A percentile compares a stretch with the other conserved stretches of the same genome.
Conservation (phyloP, 1,284 basidiomycete species). For the Sporisorium exsertum region DNA sequence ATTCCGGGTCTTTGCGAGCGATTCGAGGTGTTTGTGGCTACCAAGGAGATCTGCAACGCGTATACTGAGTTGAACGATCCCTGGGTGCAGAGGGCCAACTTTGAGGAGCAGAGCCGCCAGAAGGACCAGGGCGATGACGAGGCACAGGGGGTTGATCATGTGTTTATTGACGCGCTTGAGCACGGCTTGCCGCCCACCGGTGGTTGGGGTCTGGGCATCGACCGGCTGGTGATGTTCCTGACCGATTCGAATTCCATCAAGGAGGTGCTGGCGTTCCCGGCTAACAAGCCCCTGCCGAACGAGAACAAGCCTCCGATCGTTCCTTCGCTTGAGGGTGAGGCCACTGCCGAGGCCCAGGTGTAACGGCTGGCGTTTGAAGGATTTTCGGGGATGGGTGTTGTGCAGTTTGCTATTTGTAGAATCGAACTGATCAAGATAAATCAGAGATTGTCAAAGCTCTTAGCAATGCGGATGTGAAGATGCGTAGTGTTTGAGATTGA, state of each 20-base stretch:
- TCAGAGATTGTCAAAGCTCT: no score
- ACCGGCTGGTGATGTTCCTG: constrained; percentile 59
- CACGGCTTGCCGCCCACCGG: constrained; percentile 97
- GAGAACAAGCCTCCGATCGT: constrained; percentile 46
- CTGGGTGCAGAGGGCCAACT: constrained; percentile 88
- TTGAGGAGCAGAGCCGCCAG: constrained; percentile 90
- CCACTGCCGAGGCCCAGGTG: constrained; percentile 19
- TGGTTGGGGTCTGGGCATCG: constrained; percentile 72
- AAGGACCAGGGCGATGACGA: constrained; percentile 98
- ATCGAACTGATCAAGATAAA: no score
- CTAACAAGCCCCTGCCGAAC: constrained; percentile 79
- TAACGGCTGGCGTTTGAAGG: no score
- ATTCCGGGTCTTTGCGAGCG: constrained; percentile 88
- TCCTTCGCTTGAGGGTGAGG: constrained; percentile 26
- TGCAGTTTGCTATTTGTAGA: no score
- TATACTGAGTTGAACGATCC: constrained; percentile 84
- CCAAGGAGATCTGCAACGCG: constrained; percentile 82
- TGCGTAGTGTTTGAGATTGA: no score
- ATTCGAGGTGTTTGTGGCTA: constrained; percentile 98
- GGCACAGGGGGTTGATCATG: constrained; percentile 88
- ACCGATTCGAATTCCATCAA: constrained; percentile 77
- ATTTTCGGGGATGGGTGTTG: not conserved
- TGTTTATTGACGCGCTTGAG: constrained; percentile 78
- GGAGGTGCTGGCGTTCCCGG: constrained; percentile 88
- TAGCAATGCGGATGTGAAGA: no score